Conservation (phyloP, 1,284 basidiomycete genomes). For the Hypsizygus ulmarius region DNA sequence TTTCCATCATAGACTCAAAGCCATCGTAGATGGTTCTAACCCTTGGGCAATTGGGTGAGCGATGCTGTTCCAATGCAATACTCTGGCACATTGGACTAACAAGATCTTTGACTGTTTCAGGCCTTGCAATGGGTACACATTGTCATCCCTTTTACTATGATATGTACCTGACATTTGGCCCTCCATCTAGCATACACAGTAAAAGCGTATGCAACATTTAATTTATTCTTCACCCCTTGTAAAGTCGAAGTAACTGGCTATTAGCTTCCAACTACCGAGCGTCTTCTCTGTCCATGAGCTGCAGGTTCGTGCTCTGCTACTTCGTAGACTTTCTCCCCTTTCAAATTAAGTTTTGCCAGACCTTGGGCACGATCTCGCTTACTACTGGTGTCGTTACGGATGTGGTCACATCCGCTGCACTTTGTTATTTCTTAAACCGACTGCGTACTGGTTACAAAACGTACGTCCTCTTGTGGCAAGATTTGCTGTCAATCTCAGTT, state of each 20-base stretch:
- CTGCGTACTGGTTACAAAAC: constrained; percentile 38
- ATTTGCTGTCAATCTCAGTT: not conserved
- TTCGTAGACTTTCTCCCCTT: not conserved
- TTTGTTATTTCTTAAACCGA: constrained; percentile 39
- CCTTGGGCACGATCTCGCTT: constrained; percentile 38
- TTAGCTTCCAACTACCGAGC: constrained; percentile 35
- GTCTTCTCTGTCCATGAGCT: constrained; percentile 34
- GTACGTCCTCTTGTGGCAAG: constrained; percentile 22
- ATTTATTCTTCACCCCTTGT: not conserved
- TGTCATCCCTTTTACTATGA: not conserved
- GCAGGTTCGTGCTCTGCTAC: constrained; percentile 24
- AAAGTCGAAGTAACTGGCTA: not conserved
- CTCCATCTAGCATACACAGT: constrained; percentile 38
- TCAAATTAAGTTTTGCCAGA: constrained; percentile 19
- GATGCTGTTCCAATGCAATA: not conserved
- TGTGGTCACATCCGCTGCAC: constrained; percentile 36
- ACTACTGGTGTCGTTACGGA: constrained; percentile 40
- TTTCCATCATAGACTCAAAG: constrained; percentile 4
- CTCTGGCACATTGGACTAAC: constrained; percentile 3
- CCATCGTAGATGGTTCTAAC: constrained; percentile 41
- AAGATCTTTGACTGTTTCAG: constrained; percentile 18
- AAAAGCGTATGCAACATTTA: constrained; percentile 39
- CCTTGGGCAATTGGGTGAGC: constrained; percentile 47
- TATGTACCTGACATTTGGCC: constrained; percentile 8
- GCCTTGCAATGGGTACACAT: constrained; percentile 33